phyloP scores from a whole-genome alignment of 176 grass and related monocot genomes.

The Rhynchospora breviuscula region DNA sequence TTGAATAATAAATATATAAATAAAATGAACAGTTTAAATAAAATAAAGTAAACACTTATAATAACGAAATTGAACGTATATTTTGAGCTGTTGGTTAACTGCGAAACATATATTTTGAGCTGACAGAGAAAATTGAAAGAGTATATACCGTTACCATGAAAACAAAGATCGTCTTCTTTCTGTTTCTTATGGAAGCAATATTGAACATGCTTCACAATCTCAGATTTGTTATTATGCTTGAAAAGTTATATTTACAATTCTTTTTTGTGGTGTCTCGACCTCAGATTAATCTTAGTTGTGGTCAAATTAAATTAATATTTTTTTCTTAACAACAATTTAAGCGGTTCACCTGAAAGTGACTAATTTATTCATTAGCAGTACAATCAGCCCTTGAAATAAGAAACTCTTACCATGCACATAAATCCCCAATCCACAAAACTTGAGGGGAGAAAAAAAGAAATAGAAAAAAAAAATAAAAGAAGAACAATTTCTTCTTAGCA shows the following conservation, averaged over 20 bases:
- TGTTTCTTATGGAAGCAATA: neutral
- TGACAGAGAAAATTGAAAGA: neutral
- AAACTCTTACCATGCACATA: neutral
- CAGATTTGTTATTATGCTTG: neutral
- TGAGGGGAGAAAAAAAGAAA: neutral
- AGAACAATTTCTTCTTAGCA: slow-evolving; percentile 36
- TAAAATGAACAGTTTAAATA: too few relatives aligned
- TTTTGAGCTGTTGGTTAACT: neutral
- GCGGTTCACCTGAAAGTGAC: neutral
- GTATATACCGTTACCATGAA: neutral
- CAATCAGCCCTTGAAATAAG: neutral
- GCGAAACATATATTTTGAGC: slow-evolving; percentile 6
- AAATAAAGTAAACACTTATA: too few relatives aligned
- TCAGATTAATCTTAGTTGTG: neutral
- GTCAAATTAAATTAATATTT: neutral
- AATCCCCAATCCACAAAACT: slow-evolving; percentile 2
- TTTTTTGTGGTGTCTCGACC: too few relatives aligned
- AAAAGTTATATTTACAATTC: neutral
- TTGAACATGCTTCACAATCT: neutral
- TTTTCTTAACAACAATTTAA: neutral
- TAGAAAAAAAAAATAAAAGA: slow-evolving; percentile 17
- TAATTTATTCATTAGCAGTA: neutral
- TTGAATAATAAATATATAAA: too few relatives aligned
- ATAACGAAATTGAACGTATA: too few relatives aligned
- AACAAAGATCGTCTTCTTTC: neutral